Conservation (phyloP, 1,284 basidiomycete genomes). For the Marasmius oreades region DNA sequence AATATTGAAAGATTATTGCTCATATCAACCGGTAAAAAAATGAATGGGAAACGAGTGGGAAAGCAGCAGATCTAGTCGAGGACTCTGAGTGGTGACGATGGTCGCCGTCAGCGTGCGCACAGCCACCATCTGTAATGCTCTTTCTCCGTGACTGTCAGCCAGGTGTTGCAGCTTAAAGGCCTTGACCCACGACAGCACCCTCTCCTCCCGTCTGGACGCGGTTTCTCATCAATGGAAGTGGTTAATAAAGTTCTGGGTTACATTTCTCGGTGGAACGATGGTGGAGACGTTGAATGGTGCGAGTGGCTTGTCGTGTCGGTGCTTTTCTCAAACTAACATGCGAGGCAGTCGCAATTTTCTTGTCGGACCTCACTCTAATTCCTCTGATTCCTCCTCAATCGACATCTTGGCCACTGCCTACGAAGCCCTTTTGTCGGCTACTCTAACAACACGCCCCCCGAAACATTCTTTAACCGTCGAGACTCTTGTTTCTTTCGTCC, state of each 20-base stretch:
- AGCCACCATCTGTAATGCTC: neutral
- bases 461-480: constrained; percentile 41
- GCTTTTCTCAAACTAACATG: constrained; percentile 12
- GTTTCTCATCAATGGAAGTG: constrained; percentile 44
- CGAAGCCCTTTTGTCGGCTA: constrained; percentile 59
- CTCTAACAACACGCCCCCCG: constrained; percentile 52
- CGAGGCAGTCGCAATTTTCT: constrained; percentile 52
- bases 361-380: constrained; percentile 52
- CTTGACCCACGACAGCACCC: neutral
- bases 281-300: constrained; percentile 62
- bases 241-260: constrained; percentile 43
- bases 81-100: too few relatives aligned
- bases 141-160: neutral
- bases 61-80: too few relatives aligned
- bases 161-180: neutral
- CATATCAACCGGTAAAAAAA: too few relatives aligned
- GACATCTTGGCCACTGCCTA: constrained; percentile 62
- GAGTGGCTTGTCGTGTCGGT: constrained; percentile 18
- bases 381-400: constrained; percentile 44
- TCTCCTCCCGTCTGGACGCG: too few relatives aligned
- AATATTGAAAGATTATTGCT: too few relatives aligned
- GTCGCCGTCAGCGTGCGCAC: neutral
- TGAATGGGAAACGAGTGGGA: too few relatives aligned
- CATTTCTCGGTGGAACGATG: constrained; percentile 49
- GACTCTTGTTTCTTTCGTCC: constrained; percentile 57